Evolutionary conservation across 495 filamentous ascomycete species (phyloP), one percentile per base, ranked within the genome.

Genomic region (Aspergillus diversus): DNA sequence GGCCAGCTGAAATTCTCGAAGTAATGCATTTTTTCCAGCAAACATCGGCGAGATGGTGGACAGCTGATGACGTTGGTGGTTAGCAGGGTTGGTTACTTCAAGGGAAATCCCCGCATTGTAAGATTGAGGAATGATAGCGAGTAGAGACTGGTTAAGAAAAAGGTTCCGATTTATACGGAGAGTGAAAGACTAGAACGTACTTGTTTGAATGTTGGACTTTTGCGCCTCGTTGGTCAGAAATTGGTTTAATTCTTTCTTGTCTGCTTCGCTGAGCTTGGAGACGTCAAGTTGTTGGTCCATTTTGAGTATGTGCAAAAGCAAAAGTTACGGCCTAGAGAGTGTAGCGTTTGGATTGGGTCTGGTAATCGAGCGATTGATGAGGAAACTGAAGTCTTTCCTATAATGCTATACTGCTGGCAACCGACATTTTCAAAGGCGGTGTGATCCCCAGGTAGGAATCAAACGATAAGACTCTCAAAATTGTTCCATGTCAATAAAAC

Each of bases 21-120:
- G 88, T 87, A 60, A 90, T 81, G 83, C 95, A 99, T 83, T 97
- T 97, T 69, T 85, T 91, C 86, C 90, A 99, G 85, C 95, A 99
- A 57, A 89, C 82, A 68, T 94, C 90, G 39, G 95, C 94, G 39
- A 99, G 80, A 66, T 76, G 78, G 78, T 99, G 95, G 35, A 94
- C 87, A 58, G 87, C 92, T 92, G 55, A 15, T 33, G 39, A 60
- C 8, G 8, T 63, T 7, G 33, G 55, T 43, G 21, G 61, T 67
- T 57, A 69, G 63, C 59, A 43, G 49, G 59, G 32, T 27, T 2
- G 21, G 21, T 27, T 27, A 27, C 21, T 27, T 27, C 21, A 27
- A 27, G 21, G 21, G 21, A 27, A 27, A 27, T 27, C 2, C 2
- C 21, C 21, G 21, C 21, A 27, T 27, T 27, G 21, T 27, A 27